Evolutionary conservation across 352 stramenopile species (phyloP).

Genomic region (Elongisporangium undulatum): DNA sequence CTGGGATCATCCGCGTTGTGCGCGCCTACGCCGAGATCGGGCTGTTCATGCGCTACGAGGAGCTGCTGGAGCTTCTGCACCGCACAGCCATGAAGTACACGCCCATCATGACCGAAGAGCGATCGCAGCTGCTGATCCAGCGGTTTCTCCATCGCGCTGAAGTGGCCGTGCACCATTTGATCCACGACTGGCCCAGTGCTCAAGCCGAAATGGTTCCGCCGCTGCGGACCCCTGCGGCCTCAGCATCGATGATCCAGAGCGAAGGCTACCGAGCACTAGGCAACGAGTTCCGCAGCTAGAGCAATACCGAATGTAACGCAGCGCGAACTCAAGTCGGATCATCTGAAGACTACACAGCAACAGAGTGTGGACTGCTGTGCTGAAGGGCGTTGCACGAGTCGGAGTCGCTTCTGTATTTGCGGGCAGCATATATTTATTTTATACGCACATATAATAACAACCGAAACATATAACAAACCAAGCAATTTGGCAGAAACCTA

Average conservation of each 20-base stretch:
- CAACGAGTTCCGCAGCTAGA: background rate
- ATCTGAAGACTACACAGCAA: background rate
- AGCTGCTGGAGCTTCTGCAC: conserved; percentile 58
- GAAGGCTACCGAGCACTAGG: background rate
- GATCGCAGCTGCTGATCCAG: conserved; percentile 34
- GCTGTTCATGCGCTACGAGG: conserved; percentile 62
- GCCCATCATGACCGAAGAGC: background rate
- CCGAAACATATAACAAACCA: no score
- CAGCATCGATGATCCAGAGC: background rate
- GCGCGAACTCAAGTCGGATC: background rate
- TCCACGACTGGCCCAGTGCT: conserved; percentile 46
- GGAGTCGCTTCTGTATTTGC: no score
- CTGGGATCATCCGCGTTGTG: conserved; percentile 63
- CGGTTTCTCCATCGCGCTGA: conserved; percentile 59
- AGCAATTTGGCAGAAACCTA: no score
- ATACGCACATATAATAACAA: no score
- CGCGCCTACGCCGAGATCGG: conserved; percentile 60
- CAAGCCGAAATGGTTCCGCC: background rate
- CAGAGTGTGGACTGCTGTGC: no score
- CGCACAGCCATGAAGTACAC: conserved; percentile 53
- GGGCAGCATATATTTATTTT: background rate
- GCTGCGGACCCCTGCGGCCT: background rate
- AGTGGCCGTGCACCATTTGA: conserved; percentile 54
- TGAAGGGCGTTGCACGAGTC: no score
- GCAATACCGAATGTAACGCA: background rate